A percentile compares a stretch with the other conserved stretches of the same genome.
phyloP scores from a whole-genome alignment of 2,329 filamentous ascomycete species.

The Epicoccum sorghinum region DNA sequence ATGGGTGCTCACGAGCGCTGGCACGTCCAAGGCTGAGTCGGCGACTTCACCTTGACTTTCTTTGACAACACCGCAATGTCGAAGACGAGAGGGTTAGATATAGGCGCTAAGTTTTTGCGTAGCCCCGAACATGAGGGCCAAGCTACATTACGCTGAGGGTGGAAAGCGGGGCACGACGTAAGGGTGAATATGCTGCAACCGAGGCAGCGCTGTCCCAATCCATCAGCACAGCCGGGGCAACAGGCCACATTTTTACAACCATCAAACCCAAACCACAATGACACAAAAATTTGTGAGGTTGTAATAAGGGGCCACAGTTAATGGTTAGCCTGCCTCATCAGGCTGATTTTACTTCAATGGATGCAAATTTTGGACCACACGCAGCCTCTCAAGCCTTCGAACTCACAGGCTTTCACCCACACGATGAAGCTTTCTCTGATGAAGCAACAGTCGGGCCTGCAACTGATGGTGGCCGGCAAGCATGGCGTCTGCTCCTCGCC shows the following conservation, averaged over 20 bases:
- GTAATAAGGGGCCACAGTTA: not conserved
- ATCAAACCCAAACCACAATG: no score
- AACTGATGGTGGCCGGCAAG: conserved; percentile 30
- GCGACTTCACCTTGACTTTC: conserved; percentile 21
- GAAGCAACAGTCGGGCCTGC: conserved; percentile 13
- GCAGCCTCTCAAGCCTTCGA: not conserved
- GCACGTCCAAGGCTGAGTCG: conserved; percentile 48
- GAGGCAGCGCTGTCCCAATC: not conserved
- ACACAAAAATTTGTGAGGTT: no score
- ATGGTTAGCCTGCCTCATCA: not conserved
- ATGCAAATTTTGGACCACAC: not conserved
- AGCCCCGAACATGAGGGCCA: not conserved
- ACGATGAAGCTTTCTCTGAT: not conserved
- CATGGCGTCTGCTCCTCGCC: conserved; percentile 58
- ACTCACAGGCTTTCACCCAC: not conserved
- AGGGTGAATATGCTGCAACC: conserved; percentile 9
- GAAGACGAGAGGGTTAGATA: not conserved
- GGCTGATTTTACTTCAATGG: not conserved
- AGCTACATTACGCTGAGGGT: not conserved
- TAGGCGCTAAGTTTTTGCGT: conserved; percentile 5
- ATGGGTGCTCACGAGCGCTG: conserved; percentile 63
- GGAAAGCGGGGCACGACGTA: conserved; percentile 2
- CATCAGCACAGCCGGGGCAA: not conserved
- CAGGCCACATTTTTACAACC: not conserved
- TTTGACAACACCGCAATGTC: conserved; percentile 5